Evolutionary conservation across 805 yeast species (phyloP).

Genomic region (Hermanozyma aechmeae): DNA sequence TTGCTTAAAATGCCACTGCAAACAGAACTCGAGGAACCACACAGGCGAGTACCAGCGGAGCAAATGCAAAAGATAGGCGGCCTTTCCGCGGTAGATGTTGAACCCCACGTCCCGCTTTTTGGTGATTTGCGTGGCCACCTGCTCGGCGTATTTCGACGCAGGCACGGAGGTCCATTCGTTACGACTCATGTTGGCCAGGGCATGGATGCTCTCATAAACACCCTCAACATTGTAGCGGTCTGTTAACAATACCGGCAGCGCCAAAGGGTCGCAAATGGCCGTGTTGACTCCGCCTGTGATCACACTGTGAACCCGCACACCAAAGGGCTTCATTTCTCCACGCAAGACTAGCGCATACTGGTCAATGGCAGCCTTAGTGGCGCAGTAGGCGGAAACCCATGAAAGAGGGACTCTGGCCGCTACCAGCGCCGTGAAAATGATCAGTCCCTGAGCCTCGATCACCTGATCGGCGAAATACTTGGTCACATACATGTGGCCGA

Average conservation of each 20-base stretch:
- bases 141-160: constrained; percentile 6
- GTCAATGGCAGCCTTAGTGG: constrained; percentile 33
- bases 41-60: constrained; percentile 7
- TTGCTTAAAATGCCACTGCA: constrained; percentile 8
- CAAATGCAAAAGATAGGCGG: constrained; percentile 4
- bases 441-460: constrained; percentile 22
- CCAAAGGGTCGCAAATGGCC: constrained; percentile 15
- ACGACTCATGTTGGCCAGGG: constrained; percentile 6
- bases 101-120: constrained; percentile 5
- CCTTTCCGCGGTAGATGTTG: constrained; percentile 8
- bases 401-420: constrained; percentile 23
- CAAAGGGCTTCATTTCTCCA: constrained; percentile 27
- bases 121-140: constrained; percentile 6
- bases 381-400: constrained; percentile 21
- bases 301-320: constrained; percentile 28
- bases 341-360: constrained; percentile 23
- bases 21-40: constrained; percentile 4
- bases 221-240: constrained; percentile 4
- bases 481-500: constrained; percentile 29
- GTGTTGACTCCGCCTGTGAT: constrained; percentile 33
- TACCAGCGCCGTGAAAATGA: constrained; percentile 29
- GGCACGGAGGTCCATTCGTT: constrained; percentile 3
- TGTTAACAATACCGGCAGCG: constrained; percentile 1
- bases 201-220: constrained; percentile 4
- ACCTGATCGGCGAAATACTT: constrained; percentile 21